phyloP scores from a whole-genome alignment of 257 asterid species.

The Mitragyna speciosa region DNA sequence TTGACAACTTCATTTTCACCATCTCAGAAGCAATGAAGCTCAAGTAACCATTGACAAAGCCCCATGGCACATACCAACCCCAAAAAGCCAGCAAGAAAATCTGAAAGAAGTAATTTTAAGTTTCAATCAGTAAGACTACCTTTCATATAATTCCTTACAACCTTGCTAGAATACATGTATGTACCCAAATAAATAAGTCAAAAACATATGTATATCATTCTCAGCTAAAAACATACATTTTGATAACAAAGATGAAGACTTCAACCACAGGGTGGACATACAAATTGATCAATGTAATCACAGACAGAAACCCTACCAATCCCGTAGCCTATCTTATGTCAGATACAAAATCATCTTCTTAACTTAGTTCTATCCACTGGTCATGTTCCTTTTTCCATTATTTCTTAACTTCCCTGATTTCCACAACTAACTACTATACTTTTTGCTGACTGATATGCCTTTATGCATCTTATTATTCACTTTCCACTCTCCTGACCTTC shows the following conservation, averaged over 20 bases:
- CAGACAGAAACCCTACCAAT: background rate
- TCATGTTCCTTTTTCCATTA: background rate
- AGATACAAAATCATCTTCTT: background rate
- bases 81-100: background rate
- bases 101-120: slow-evolving; percentile 12
- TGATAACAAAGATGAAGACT: background rate
- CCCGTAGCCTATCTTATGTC: background rate
- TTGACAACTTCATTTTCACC: slow-evolving; percentile 21
- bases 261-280: background rate
- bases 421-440: slow-evolving; percentile 6
- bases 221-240: background rate
- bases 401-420: background rate
- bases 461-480: background rate
- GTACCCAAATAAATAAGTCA: background rate
- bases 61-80: slow-evolving; percentile 12
- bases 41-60: slow-evolving; percentile 25
- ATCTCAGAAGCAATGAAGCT: slow-evolving; percentile 26
- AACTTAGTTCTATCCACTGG: background rate
- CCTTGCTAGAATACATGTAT: background rate
- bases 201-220: background rate
- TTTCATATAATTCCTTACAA: background rate
- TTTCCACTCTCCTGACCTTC: background rate
- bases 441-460: background rate
- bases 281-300: background rate
- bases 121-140: background rate